Base-by-base conservation (phyloP, 176 grass and related monocot species). In the Phragmites australis region DNA sequence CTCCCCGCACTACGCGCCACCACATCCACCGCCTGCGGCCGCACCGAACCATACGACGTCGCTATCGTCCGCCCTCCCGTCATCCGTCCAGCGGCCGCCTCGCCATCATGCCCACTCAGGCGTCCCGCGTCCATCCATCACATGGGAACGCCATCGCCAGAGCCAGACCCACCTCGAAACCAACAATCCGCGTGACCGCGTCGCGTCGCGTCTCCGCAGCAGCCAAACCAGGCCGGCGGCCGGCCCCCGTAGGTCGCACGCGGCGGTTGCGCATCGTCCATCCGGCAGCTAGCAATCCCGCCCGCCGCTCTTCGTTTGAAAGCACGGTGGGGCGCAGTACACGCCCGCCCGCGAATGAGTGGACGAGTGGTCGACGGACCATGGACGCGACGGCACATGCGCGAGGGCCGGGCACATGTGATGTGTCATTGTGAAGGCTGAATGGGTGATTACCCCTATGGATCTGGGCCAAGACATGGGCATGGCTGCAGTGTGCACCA, bases 341-440 rank as follows among this genome's bases (percentile, higher is more conserved):
- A 10, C 7, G 78, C 15, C 7, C 46, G n/a, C 8, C 19, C 21
- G 23, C 4, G 44, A 46, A 5, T 18, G 75, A 50, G 45, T 26
- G n/a, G 21, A 3, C 13, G 25, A 19, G 68, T 6, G 27, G 47
- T 50, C 69, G 49, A 75, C 34, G 34, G 34, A 37, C n/a, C n/a
- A n/a, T n/a, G n/a, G n/a, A n/a, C n/a, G n/a, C n/a, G n/a, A n/a
- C 19, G 42, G 56, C 85, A 87, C 85, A 82, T 70, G 78, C 51
- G 70, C 62, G 54, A 1, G 65, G 42, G 72, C 6, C 13, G 51
- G 17, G 32, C 1, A 22, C 39, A 22, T 18, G 23, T 14, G 60
- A 8, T 17, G 9, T 12, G 29, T 13, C 45, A 8, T 22, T n/a
- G n/a, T n/a, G n/a, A n/a, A n/a, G n/a, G n/a, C n/a, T n/a, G n/a